phyloP scores from a whole-genome alignment of 352 stramenopile genomes.

The Globisporangium perplexum region DNA sequence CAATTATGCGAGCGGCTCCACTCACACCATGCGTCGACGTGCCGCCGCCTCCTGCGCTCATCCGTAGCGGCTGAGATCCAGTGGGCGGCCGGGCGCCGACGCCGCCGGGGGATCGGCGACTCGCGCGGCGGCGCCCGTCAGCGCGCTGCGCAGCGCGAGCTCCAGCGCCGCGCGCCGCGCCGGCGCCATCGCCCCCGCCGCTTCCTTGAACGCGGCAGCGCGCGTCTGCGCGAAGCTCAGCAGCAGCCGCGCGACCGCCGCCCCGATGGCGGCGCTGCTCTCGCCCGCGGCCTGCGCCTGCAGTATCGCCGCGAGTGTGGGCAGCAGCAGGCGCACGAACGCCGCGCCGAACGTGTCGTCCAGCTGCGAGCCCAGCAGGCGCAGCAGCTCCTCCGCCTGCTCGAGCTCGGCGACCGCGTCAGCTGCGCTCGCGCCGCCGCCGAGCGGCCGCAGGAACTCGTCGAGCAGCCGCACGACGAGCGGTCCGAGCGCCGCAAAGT shows the following conservation, averaged over 20 bases:
- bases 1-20: too few species aligned
- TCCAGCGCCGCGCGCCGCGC: constrained; percentile 32
- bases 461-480: constrained; percentile 23
- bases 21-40: too few species aligned
- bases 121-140: constrained; percentile 19
- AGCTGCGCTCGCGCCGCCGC: background rate
- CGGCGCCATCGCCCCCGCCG: constrained; percentile 35
- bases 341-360: constrained; percentile 30
- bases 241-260: constrained; percentile 31
- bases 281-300: constrained; percentile 17
- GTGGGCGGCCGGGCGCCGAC: constrained; percentile 13
- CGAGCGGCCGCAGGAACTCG: constrained; percentile 11
- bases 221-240: constrained; percentile 51
- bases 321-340: constrained; percentile 60
- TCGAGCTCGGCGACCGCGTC: constrained; percentile 27
- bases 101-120: background rate
- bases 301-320: constrained; percentile 39
- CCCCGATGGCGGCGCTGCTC: constrained; percentile 1
- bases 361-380: constrained; percentile 39
- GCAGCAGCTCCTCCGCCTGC: constrained; percentile 42
- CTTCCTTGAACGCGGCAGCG: constrained; percentile 43
- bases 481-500: constrained; percentile 37
- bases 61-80: constrained; percentile 48
- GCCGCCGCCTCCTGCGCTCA: constrained; percentile 13
- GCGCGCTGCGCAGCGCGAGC: constrained; percentile 31